phyloP scores from a whole-genome alignment of 805 yeast species.

The Saccharomycopsis sp. region DNA sequence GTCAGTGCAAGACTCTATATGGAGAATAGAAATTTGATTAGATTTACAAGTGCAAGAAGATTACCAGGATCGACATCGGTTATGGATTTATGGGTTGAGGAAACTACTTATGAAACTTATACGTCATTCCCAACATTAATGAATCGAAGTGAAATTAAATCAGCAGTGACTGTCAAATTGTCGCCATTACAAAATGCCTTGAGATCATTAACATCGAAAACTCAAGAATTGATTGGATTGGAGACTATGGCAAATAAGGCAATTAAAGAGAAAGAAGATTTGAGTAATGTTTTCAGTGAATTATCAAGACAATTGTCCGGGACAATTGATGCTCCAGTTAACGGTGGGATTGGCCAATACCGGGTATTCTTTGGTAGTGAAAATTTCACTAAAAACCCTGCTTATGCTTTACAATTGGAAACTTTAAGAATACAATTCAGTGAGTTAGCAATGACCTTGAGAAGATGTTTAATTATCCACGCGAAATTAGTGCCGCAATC shows the following conservation, averaged over 20 bases:
- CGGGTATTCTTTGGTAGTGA: slow-evolving; percentile 53
- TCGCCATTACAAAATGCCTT: slow-evolving; percentile 86
- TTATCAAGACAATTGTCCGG: slow-evolving; percentile 70
- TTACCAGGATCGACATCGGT: slow-evolving; percentile 68
- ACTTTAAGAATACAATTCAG: slow-evolving; percentile 43
- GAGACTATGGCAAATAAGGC: slow-evolving; percentile 54
- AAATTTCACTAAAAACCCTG: slow-evolving; percentile 25
- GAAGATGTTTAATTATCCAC: slow-evolving; percentile 62
- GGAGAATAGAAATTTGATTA: slow-evolving; percentile 63
- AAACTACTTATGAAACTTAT: slow-evolving; percentile 66
- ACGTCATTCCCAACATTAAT: slow-evolving; percentile 82
- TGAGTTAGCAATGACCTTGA: slow-evolving; percentile 60
- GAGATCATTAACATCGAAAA: slow-evolving; percentile 56
- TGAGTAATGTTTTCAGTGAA: slow-evolving; percentile 47
- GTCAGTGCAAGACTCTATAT: slow-evolving; percentile 67
- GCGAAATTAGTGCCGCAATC: slow-evolving; percentile 51
- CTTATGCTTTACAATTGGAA: slow-evolving; percentile 26
- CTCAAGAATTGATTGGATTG: slow-evolving; percentile 61
- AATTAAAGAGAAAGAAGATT: slow-evolving; percentile 43
- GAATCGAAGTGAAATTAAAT: slow-evolving; percentile 70
- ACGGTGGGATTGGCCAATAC: slow-evolving; percentile 87
- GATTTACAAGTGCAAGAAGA: slow-evolving; percentile 62
- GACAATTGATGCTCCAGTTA: slow-evolving; percentile 86
- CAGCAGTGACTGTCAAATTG: slow-evolving; percentile 41
- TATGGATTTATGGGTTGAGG: slow-evolving; percentile 83